A percentile compares a stretch with the other conserved stretches of the same genome.
These are phyloP conservation scores for Trichoderma guizhouense DNA, from an alignment of 2,329 filamentous ascomycete species.

Conservation along the genomic window DNA sequence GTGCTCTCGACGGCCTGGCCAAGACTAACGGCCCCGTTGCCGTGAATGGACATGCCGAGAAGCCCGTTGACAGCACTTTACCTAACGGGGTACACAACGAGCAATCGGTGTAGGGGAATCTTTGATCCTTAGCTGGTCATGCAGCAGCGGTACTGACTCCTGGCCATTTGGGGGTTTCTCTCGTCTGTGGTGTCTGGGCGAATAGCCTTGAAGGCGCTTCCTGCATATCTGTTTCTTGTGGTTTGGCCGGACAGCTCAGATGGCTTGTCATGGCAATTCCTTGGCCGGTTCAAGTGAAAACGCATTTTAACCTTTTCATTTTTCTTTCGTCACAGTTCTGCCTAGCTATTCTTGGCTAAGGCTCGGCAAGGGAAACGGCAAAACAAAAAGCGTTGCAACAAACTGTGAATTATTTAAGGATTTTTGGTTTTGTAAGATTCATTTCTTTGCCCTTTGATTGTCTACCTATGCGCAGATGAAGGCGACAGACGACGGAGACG, in stretches of 20 bases:
- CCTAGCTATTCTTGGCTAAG: slow-evolving; percentile 17
- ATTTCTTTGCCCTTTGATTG: slow-evolving; percentile 12
- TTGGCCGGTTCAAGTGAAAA: slow-evolving; percentile 3
- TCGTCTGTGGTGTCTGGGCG: not conserved
- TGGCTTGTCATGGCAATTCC: slow-evolving; percentile 1
- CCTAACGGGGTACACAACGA: slow-evolving; percentile 17
- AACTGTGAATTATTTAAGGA: slow-evolving; percentile 14
- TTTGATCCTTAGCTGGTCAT: not conserved
- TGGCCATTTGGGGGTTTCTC: not conserved
- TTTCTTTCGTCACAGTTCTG: slow-evolving; percentile 14
- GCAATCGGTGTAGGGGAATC: not conserved
- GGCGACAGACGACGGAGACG: slow-evolving; percentile 10
- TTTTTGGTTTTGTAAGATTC: slow-evolving; percentile 18
- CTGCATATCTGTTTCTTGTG: slow-evolving; percentile 5
- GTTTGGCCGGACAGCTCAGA: not conserved
- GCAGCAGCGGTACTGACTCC: not conserved
- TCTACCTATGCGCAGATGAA: slow-evolving; percentile 15
- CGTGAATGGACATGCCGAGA: slow-evolving; percentile 18
- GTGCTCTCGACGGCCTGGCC: slow-evolving; percentile 16
- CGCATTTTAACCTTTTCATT: not conserved
- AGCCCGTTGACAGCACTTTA: not conserved
- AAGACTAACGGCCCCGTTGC: not conserved
- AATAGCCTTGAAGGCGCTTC: not conserved
- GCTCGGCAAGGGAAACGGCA: slow-evolving; percentile 13
- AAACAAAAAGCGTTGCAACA: slow-evolving; percentile 17